Evolutionary conservation across 495 filamentous ascomycete species (phyloP).

Genomic region (Aspergillus baeticus): DNA sequence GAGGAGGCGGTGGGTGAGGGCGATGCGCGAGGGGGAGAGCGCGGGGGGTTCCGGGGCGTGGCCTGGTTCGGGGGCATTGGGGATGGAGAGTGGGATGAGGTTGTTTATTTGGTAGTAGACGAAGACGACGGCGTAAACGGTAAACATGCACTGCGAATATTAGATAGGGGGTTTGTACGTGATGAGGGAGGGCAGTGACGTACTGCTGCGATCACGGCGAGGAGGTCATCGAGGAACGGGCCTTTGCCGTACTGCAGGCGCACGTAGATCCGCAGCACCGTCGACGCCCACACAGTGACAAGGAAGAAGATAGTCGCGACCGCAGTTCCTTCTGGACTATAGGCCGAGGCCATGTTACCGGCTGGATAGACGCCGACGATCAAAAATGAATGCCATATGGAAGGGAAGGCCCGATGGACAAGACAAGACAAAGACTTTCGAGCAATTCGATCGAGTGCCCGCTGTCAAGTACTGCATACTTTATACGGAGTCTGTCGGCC

Average conservation of each 20-base stretch:
- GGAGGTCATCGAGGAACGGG: too few relatives aligned
- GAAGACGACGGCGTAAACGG: neutral
- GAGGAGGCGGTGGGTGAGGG: neutral
- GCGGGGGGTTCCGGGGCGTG: neutral
- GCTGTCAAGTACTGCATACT: too few relatives aligned
- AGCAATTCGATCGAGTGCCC: too few relatives aligned
- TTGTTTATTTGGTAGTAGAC: neutral
- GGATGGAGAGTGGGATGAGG: slow-evolving; percentile 2
- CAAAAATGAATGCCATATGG: too few relatives aligned
- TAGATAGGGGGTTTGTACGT: neutral
- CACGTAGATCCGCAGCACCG: neutral
- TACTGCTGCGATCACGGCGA: too few relatives aligned
- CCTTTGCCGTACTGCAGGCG: neutral
- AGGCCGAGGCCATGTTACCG: neutral
- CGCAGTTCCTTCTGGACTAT: neutral
- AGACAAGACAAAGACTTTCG: too few relatives aligned
- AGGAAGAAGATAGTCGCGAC: neutral
- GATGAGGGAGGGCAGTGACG: too few relatives aligned
- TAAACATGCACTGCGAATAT: neutral
- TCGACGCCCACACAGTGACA: neutral
- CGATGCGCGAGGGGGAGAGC: too few relatives aligned
- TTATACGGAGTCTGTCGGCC: too few relatives aligned
- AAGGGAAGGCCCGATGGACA: too few relatives aligned
- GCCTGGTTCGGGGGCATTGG: neutral
- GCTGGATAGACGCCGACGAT: too few relatives aligned